Conservation (phyloP, 768 basidiomycete species). For the Tricholoma sp. region DNA sequence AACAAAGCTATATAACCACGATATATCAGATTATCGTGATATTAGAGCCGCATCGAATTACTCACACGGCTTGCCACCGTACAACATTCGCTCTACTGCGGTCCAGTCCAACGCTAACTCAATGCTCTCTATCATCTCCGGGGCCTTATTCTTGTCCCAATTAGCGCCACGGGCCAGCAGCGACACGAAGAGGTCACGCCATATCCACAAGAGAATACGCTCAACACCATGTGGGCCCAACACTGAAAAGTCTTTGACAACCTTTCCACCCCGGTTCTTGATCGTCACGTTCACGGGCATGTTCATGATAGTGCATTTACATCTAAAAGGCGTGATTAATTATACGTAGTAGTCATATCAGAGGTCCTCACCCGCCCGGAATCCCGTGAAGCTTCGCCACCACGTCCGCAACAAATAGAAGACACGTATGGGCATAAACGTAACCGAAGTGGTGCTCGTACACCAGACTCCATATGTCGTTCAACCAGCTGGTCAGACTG, state of each 20-base stretch:
- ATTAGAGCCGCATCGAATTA: conserved; percentile 1
- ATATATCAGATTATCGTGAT: not conserved
- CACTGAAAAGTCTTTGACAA: conserved; percentile 45
- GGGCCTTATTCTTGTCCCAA: conserved; percentile 26
- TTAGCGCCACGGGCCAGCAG: conserved; percentile 37
- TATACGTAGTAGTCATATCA: not conserved
- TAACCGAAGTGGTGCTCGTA: conserved; percentile 56
- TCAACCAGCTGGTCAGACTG: conserved; percentile 53
- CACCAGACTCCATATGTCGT: conserved; percentile 56
- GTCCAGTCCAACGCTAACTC: conserved; percentile 45
- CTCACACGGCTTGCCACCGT: conserved; percentile 53
- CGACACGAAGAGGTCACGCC: conserved; percentile 62
- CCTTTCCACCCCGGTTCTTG: conserved; percentile 34
- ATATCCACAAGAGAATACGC: conserved; percentile 53
- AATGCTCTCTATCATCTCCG: conserved; percentile 57
- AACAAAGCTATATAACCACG: not conserved
- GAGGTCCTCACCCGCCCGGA: conserved; percentile 31
- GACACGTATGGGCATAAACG: conserved; percentile 46
- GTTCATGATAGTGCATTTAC: conserved; percentile 46
- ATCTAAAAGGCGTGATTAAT: conserved; percentile 29
- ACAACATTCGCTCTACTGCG: conserved; percentile 45
- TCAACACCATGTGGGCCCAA: conserved; percentile 44
- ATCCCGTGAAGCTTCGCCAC: conserved; percentile 37
- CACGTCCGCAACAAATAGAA: conserved; percentile 46
- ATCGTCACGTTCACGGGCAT: conserved; percentile 43